phyloP scores from a whole-genome alignment of 495 filamentous ascomycete species.

The Hyaloscypha finlandica region DNA sequence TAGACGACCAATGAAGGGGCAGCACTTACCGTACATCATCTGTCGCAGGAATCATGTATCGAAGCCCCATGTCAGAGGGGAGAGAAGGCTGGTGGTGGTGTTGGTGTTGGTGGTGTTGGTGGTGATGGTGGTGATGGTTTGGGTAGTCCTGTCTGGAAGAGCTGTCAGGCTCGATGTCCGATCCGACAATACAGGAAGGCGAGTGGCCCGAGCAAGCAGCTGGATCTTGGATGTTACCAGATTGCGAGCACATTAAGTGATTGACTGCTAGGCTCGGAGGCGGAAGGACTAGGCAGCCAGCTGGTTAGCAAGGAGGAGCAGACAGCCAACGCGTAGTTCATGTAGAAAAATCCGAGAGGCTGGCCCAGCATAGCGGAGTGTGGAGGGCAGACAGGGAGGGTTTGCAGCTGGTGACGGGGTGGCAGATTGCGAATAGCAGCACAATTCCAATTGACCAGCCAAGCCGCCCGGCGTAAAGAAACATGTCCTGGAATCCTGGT shows the following conservation, averaged over 20 bases:
- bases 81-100: not conserved
- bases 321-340: not conserved
- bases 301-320: conserved; percentile 21
- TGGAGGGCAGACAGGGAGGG: not conserved
- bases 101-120: too few relatives aligned
- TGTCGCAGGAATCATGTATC: conserved; percentile 32
- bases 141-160: conserved; percentile 28
- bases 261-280: conserved; percentile 23
- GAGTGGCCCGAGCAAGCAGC: conserved; percentile 29
- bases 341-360: conserved; percentile 5
- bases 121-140: conserved; percentile 9
- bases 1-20: conserved; percentile 21
- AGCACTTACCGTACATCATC: conserved; percentile 34
- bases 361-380: not conserved
- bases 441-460: not conserved
- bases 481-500: conserved; percentile 7
- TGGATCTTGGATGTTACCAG: conserved; percentile 33
- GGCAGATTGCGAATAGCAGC: conserved; percentile 9
- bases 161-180: conserved; percentile 32
- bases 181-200: conserved; percentile 30
- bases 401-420: not conserved
- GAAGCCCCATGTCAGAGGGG: conserved; percentile 34
- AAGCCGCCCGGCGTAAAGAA: not conserved
- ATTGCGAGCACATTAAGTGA: conserved; percentile 35
- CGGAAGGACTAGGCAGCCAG: conserved; percentile 23